Evolutionary conservation across 116 monocot species (phyloP).

Genomic region (Cymodocea nodosa): DNA sequence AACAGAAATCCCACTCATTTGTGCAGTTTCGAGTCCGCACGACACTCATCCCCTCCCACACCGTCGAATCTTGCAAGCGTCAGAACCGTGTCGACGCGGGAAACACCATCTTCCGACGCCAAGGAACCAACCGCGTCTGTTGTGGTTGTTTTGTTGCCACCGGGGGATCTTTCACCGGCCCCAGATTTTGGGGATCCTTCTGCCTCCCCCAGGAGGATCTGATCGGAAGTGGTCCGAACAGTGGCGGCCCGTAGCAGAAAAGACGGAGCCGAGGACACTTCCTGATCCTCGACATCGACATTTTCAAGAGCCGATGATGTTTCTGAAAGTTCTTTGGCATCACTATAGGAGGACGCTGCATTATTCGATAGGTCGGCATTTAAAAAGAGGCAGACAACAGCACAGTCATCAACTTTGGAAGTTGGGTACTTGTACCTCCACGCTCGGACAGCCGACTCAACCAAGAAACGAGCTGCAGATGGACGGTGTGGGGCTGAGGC

Average conservation of each 20-base stretch:
- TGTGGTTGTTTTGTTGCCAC: background rate
- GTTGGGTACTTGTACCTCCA: slow-evolving; percentile 58
- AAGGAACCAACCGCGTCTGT: slow-evolving; percentile 18
- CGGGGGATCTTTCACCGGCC: background rate
- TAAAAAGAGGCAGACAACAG: slow-evolving; percentile 51
- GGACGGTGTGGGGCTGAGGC: slow-evolving; percentile 37
- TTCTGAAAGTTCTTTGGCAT: slow-evolving; percentile 6
- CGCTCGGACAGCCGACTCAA: slow-evolving; percentile 43
- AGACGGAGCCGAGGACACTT: background rate
- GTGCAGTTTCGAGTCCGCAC: background rate
- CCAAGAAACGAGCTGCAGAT: slow-evolving; percentile 44
- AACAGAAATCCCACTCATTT: slow-evolving; percentile 1
- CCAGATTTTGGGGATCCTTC: background rate
- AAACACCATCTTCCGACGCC: slow-evolving; percentile 36
- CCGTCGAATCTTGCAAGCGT: slow-evolving; percentile 39
- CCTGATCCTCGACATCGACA: background rate
- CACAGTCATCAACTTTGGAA: slow-evolving; percentile 74
- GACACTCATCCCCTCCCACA: background rate
- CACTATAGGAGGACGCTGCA: background rate
- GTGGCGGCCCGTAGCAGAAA: slow-evolving; percentile 9
- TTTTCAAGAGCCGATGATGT: slow-evolving; percentile 1
- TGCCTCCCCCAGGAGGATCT: background rate
- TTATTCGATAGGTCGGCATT: slow-evolving; percentile 1
- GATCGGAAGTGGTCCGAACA: slow-evolving; percentile 2
- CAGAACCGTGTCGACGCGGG: slow-evolving; percentile 40